Evolutionary conservation across 2,329 filamentous ascomycete genomes (phyloP), one percentile per base, ranked within the genome.

Genomic region (Hyphodiscus sp.): DNA sequence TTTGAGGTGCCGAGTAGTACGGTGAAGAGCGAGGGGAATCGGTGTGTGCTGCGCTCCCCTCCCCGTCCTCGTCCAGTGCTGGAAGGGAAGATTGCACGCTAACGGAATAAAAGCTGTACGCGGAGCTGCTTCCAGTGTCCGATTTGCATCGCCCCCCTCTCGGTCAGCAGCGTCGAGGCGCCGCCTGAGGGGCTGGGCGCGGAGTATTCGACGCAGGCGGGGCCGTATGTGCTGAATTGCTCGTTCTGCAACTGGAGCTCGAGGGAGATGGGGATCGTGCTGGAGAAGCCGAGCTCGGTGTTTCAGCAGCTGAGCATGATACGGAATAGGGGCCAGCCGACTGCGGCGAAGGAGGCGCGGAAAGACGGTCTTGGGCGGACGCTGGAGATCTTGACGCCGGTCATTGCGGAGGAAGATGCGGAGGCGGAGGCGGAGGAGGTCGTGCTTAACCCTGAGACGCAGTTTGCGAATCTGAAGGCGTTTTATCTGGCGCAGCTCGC

Each of bases 81-180:
- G 33, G 33, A 15, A n/a, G 5, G 5, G 5, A 38, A 38, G 3
- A 26, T 26, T 3, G 33, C 33, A 15, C 13, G 33, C 33, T 38
- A 38, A 38, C 16, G 13, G 11, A 4, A 38, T 13, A 10, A 10
- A 49, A 92, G 91, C 67, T 96, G 94, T 69, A 92, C 90, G 18
- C 81, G 94, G 61, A 96, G 91, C 68, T 99, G 94, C 71, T 97
- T 94, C 74, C 89, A 95, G 68, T 99, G 94, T 64, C 94, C 94
- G 0, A 76, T 91, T 59, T 99, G 94, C 70, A 84, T 89, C 26
- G 84, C 90, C 0, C 87, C 90, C 13, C 78, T 97, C 42, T 79
- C 84, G 19, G 84, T 94, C 50, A 87, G 83, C 50, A 83, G 84
- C 19, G 72, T 91, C 56, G 86, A 91, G 70, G 67, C 54, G 65